Evolutionary conservation across 345 rosid species (phyloP), one percentile per base, ranked within the genome.

Genomic region (Kernera saxatilis): DNA sequence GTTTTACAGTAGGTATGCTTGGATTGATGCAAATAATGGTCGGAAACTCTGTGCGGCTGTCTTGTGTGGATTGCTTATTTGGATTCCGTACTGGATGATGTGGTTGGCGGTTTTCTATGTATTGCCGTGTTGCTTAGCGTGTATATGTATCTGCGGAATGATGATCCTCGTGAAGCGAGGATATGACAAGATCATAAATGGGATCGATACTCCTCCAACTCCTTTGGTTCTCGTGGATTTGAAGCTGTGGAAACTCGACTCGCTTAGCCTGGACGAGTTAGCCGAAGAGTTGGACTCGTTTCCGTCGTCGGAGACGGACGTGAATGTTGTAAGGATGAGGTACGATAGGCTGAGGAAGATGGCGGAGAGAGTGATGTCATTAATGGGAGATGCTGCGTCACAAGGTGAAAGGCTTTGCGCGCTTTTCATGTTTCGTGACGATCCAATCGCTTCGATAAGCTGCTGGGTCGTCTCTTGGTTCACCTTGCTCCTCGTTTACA

Each of bases 201-300:
- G 58, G 15, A 15, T 1, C 1, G 6, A 3, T 0, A 6, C 32
- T 2, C 46, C 22, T 8, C 22, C 63, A 27, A 53, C 54, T 41
- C 56, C 50, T 5, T 59, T 59, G 51, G 23, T 40, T 29, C 17
- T 63, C 4, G 3, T 13, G 1, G 71, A 73, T 37, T 10, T 56
- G 25, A 63, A 55, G 58, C 65, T 73, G 1, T 36, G 36, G 3
- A 57, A n/a, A 1, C 67, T 73, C 4, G 77, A 55, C 10, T 3
- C 43, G 1, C 15, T n/a, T 1, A 12, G 3, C 25, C 14, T n/a
- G 2, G 72, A 73, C n/a, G 52, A 56, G 35, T 2, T 64, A 27
- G 77, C 7, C 0, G 77, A 65, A 22, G 61, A 73, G 51, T 73
- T 73, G 0, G 51, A 56, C 35, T 2, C 44, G 65, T 18, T 60